These are phyloP conservation scores for Pontederia crassipes DNA, from an alignment of 176 grass and related monocot genomes.

Conservation along the genomic window DNA sequence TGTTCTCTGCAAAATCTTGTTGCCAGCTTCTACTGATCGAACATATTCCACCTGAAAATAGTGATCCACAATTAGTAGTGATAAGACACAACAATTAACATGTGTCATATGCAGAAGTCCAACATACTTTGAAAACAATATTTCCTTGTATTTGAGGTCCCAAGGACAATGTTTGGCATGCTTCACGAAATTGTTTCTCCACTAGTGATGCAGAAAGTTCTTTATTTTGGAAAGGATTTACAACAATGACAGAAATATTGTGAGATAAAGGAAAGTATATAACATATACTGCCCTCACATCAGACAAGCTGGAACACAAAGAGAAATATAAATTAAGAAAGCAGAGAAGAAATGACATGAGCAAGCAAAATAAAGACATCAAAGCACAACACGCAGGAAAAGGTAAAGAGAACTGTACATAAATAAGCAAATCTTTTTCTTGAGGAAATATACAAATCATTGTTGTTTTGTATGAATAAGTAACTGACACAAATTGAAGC, in stretches of 20 bases:
- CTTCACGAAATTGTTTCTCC: constrained; percentile 89
- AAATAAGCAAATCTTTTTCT: too few species aligned
- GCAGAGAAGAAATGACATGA: constrained; percentile 2
- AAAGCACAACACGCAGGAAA: too few species aligned
- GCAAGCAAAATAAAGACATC: neutral
- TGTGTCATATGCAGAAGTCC: constrained; percentile 7
- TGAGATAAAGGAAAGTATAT: constrained; percentile 67
- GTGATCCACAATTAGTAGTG: neutral
- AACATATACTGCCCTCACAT: constrained; percentile 83
- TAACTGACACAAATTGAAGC: too few species aligned
- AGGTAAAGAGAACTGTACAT: neutral
- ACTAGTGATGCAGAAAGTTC: constrained; percentile 73
- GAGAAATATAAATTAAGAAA: constrained; percentile 22
- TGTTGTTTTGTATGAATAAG: too few species aligned
- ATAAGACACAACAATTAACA: constrained; percentile 8
- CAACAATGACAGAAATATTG: constrained; percentile 54
- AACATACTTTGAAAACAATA: constrained; percentile 46
- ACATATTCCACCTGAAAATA: constrained; percentile 71
- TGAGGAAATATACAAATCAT: too few species aligned
- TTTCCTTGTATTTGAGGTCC: constrained; percentile 30
- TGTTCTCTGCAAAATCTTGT: constrained; percentile 71
- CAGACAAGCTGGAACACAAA: constrained; percentile 50
- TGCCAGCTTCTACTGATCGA: constrained; percentile 60
- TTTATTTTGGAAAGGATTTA: constrained; percentile 94
- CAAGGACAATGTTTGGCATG: constrained; percentile 28